Evolutionary conservation across 495 filamentous ascomycete genomes (phyloP).

Genomic region (Antarctomyces pellizariae): DNA sequence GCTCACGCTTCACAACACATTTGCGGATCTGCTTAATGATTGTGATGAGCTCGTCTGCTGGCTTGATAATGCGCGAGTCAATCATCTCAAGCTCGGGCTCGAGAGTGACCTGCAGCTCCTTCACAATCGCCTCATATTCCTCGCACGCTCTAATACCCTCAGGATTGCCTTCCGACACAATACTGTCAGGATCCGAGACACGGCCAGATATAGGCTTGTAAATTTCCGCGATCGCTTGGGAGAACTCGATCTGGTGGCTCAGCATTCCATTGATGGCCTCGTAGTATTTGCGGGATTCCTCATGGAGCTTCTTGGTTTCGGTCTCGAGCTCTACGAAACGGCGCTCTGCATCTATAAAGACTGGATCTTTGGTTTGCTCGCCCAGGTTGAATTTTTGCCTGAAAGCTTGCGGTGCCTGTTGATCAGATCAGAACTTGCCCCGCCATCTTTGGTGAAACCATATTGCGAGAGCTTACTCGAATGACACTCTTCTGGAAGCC

Average conservation of each 20-base stretch:
- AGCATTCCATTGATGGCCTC: constrained; percentile 98
- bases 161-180: constrained; percentile 61
- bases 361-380: constrained; percentile 77
- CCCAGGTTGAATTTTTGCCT: constrained; percentile 84
- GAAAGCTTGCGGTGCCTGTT: constrained; percentile 71
- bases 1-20: constrained; percentile 67
- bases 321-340: constrained; percentile 83
- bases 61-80: constrained; percentile 68
- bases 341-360: constrained; percentile 86
- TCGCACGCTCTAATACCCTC: constrained; percentile 90
- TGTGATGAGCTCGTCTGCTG: constrained; percentile 84
- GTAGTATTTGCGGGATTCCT: constrained; percentile 88
- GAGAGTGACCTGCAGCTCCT: constrained; percentile 71
- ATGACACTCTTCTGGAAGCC: constrained; percentile 77
- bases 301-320: constrained; percentile 90
- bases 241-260: constrained; percentile 94
- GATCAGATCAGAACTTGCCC: constrained; percentile 7
- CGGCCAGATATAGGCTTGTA: constrained; percentile 97
- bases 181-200: constrained; percentile 75
- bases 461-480: constrained; percentile 38
- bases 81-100: constrained; percentile 95
- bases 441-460: constrained; percentile 5
- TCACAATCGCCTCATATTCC: constrained; percentile 83
- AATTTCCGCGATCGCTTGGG: constrained; percentile 79
- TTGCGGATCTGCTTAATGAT: constrained; percentile 92